A percentile compares a stretch with the other conserved stretches of the same genome.
Evolutionary conservation across 164 flowering plant species (phyloP).

Genomic region (Buxus sempervirens): DNA sequence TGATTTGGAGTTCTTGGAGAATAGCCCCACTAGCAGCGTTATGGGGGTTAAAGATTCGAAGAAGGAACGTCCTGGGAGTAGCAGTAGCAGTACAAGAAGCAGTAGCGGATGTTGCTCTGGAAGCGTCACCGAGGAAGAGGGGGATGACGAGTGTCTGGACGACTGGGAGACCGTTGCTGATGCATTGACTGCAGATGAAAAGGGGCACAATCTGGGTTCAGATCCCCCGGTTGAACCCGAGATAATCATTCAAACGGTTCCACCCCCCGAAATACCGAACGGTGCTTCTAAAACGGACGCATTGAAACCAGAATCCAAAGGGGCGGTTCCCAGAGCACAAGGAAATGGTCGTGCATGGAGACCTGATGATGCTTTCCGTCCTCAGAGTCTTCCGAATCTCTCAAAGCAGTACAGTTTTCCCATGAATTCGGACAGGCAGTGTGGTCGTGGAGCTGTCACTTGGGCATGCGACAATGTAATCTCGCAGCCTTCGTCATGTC

Average conservation of each 20-base stretch:
- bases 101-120: slow-evolving; percentile 51
- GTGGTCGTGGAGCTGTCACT: slow-evolving; percentile 26
- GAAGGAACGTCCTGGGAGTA: slow-evolving; percentile 45
- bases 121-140: slow-evolving; percentile 53
- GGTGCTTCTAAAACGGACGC: slow-evolving; percentile 5
- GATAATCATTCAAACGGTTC: neutral
- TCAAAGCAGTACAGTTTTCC: slow-evolving; percentile 68
- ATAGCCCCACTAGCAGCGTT: slow-evolving; percentile 44
- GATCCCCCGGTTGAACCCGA: slow-evolving; percentile 22
- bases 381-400: slow-evolving; percentile 74
- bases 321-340: slow-evolving; percentile 11
- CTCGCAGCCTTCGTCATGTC: slow-evolving; percentile 66
- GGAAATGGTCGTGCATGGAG: slow-evolving; percentile 68
- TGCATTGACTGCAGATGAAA: slow-evolving; percentile 58
- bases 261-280: slow-evolving; percentile 10
- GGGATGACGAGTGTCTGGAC: slow-evolving; percentile 58
- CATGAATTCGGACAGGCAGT: slow-evolving; percentile 33
- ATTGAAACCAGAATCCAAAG: slow-evolving; percentile 24
- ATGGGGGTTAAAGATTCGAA: slow-evolving; percentile 38
- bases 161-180: slow-evolving; percentile 72
- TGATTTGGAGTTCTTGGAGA: slow-evolving; percentile 50
- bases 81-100: slow-evolving; percentile 32
- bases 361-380: slow-evolving; percentile 78
- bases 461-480: slow-evolving; percentile 36
- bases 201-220: slow-evolving; percentile 24